These are phyloP conservation scores for Silene coronaria DNA, from an alignment of 179 eudicot genomes.

Conservation along the genomic window DNA sequence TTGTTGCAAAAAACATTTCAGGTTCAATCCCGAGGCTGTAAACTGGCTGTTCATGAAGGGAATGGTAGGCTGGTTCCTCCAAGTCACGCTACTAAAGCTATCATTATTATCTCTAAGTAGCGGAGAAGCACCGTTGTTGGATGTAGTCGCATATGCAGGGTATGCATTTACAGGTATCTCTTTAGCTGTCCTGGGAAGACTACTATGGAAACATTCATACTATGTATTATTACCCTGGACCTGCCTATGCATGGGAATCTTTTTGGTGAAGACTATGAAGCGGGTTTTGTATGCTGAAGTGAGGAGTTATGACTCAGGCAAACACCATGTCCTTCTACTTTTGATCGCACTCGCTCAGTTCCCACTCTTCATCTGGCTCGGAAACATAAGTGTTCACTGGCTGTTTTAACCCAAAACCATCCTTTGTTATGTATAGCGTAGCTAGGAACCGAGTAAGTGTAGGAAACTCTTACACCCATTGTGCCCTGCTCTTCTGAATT, in stretches of 20 bases:
- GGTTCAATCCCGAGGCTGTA: conserved; percentile 44
- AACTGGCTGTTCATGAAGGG: conserved; percentile 41
- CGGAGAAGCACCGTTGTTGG: conserved; percentile 39
- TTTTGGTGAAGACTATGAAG: conserved; percentile 52
- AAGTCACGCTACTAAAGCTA: conserved; percentile 33
- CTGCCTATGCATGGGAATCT: conserved; percentile 43
- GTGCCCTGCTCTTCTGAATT: not conserved
- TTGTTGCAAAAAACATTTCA: not conserved
- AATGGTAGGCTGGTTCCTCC: conserved; percentile 41
- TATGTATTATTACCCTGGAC: conserved; percentile 31
- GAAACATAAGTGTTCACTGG: conserved; percentile 42
- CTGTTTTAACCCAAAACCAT: conserved; percentile 22
- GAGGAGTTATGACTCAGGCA: conserved; percentile 41
- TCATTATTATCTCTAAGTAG: conserved; percentile 31
- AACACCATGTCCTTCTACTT: conserved; percentile 41
- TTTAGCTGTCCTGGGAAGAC: conserved; percentile 33
- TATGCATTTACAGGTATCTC: conserved; percentile 40
- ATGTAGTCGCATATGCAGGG: conserved; percentile 45
- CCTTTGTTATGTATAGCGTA: conserved; percentile 16
- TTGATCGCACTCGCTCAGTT: conserved; percentile 41
- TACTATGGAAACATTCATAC: conserved; percentile 35
- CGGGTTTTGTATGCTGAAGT: conserved; percentile 45
- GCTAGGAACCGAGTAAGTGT: not conserved
- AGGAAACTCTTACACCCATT: not conserved
- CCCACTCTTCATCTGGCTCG: conserved; percentile 50